Percentiles rank a stretch among this genome's conserved stretches.
Evolutionary conservation across 345 rosid species (phyloP).

Genomic region (Moricandia moricandioides): DNA sequence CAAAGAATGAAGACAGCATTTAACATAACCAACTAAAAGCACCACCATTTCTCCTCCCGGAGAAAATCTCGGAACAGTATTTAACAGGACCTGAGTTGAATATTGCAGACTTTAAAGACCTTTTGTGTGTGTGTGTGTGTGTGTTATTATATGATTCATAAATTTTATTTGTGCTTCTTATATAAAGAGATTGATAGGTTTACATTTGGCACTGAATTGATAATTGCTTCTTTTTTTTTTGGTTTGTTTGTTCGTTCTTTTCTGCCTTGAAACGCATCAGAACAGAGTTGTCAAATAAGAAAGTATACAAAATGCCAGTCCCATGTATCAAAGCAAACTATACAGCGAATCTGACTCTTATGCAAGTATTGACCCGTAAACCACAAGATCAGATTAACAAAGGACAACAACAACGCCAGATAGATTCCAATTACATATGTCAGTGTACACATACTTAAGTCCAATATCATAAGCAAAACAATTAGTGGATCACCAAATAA

Average conservation of each 20-base stretch:
- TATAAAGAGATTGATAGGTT: neutral
- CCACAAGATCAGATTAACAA: too few species aligned
- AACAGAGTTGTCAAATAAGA: too few species aligned
- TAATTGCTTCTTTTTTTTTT: neutral
- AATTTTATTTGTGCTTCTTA: neutral
- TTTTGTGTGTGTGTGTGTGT: too few species aligned
- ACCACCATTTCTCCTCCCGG: neutral
- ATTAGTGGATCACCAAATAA: too few species aligned
- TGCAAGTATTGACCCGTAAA: too few species aligned
- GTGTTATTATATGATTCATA: neutral
- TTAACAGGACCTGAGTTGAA: neutral
- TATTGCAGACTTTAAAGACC: neutral
- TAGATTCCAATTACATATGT: too few species aligned
- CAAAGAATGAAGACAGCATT: constrained; percentile 58
- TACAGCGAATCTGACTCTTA: too few species aligned
- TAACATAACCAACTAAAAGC: constrained; percentile 36
- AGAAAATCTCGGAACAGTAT: neutral
- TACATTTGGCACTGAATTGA: neutral
- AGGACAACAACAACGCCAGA: too few species aligned
- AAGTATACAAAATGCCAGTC: too few species aligned
- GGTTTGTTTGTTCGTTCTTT: neutral
- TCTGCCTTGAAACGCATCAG: neutral
- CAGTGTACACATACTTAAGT: too few species aligned
- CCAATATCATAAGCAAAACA: too few species aligned
- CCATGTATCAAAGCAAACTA: too few species aligned